Percentiles rank a stretch among this genome's conserved stretches.
Conservation (phyloP, 352 stramenopile genomes). For the Chrysophaeum taylorii region DNA sequence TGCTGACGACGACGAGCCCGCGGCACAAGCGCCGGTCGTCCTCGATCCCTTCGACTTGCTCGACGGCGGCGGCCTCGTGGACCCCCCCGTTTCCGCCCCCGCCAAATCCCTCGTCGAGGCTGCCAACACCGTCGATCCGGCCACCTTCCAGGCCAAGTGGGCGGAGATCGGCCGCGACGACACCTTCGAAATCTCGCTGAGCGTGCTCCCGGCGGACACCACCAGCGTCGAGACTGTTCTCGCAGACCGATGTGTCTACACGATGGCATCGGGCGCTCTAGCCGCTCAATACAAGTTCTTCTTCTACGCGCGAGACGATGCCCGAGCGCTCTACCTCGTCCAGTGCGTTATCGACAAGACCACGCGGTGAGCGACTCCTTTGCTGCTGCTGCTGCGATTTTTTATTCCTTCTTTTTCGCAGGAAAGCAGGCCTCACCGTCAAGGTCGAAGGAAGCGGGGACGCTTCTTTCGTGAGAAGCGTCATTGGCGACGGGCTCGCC, state of each 20-base stretch:
- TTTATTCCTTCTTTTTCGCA: too few species aligned
- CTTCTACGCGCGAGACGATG: slow-evolving; percentile 48
- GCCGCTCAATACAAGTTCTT: slow-evolving; percentile 64
- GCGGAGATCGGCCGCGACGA: slow-evolving; percentile 38
- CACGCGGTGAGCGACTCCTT: too few species aligned
- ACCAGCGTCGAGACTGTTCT: slow-evolving; percentile 40
- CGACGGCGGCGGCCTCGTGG: slow-evolving; percentile 7
- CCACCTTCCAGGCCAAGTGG: slow-evolving; percentile 54
- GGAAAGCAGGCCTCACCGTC: not conserved
- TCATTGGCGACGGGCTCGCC: not conserved
- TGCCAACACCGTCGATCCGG: slow-evolving; percentile 36
- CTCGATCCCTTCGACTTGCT: slow-evolving; percentile 8
- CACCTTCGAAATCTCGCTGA: slow-evolving; percentile 27
- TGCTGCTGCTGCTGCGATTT: too few species aligned
- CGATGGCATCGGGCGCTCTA: slow-evolving; percentile 64
- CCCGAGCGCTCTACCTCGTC: not conserved
- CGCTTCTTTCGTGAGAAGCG: not conserved
- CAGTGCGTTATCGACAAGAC: not conserved
- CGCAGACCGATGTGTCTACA: slow-evolving; percentile 38
- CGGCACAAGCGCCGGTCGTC: slow-evolving; percentile 17
- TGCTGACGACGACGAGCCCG: slow-evolving; percentile 23
- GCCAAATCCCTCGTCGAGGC: slow-evolving; percentile 13
- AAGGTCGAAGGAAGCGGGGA: not conserved
- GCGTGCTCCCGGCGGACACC: slow-evolving; percentile 27
- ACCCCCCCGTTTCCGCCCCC: not conserved